These are phyloP conservation scores for Macrolepiota dolichaula DNA, from an alignment of 768 basidiomycete genomes.

Conservation along the genomic window DNA sequence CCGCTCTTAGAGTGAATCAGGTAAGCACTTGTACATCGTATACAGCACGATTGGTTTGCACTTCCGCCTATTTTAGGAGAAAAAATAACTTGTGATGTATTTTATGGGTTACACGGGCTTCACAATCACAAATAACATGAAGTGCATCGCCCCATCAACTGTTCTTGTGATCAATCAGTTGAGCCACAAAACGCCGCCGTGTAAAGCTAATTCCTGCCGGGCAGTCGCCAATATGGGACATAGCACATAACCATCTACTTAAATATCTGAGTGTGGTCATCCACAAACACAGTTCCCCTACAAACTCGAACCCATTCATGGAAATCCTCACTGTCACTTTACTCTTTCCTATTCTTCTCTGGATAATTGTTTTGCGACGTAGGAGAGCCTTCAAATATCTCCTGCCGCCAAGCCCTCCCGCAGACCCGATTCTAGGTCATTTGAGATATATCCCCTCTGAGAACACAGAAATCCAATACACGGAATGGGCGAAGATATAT, in stretches of 20 bases:
- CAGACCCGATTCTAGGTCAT: background rate
- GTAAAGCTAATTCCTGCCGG: background rate
- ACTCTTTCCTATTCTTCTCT: background rate
- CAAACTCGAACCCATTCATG: background rate
- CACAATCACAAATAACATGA: no score
- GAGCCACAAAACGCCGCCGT: background rate
- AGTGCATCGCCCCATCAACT: no score
- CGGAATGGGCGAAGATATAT: slow-evolving; percentile 2
- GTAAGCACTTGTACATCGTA: no score
- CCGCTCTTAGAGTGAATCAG: no score
- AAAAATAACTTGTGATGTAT: no score
- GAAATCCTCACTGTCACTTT: background rate
- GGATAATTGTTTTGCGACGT: background rate
- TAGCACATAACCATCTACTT: background rate
- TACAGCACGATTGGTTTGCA: no score
- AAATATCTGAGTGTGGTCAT: background rate
- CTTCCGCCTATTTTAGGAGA: no score
- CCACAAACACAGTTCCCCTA: background rate
- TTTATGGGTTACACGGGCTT: no score
- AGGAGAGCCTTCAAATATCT: background rate
- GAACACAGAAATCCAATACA: background rate
- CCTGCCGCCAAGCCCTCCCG: background rate
- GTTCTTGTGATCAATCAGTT: background rate
- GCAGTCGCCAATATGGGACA: background rate
- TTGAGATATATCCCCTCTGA: background rate